phyloP scores from a whole-genome alignment of 306 rosid species.

The Cucumis cinereus region DNA sequence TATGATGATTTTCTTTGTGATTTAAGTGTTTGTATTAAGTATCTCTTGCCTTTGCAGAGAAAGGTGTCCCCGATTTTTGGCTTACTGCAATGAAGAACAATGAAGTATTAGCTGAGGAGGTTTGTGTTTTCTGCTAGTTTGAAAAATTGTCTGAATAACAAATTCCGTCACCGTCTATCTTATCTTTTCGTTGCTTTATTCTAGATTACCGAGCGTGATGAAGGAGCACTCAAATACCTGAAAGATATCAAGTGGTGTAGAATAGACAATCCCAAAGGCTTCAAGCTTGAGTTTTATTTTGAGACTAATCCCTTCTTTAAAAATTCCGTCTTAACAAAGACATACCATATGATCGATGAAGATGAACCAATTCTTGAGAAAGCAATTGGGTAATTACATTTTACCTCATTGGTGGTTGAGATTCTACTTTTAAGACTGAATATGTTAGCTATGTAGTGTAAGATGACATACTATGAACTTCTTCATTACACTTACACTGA shows the following conservation, averaged over 20 bases:
- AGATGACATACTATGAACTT: not conserved
- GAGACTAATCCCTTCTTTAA: constrained; percentile 68
- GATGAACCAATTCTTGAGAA: constrained; percentile 86
- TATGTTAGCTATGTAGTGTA: not conserved
- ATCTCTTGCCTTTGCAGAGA: constrained; percentile 27
- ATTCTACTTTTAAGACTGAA: not conserved
- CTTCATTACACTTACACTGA: not conserved
- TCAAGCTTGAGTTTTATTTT: constrained; percentile 74
- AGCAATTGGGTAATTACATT: constrained; percentile 57
- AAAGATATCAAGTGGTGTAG: constrained; percentile 80
- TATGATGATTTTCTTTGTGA: not conserved
- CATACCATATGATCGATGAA: constrained; percentile 86
- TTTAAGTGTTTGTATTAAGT: not conserved
- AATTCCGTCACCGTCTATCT: not conserved
- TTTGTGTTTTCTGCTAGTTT: constrained; percentile 11
- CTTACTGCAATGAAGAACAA: constrained; percentile 83
- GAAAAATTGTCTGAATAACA: not conserved
- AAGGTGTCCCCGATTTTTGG: constrained; percentile 88
- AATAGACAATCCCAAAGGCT: constrained; percentile 73
- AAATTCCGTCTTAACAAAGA: constrained; percentile 65
- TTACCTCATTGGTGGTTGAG: not conserved
- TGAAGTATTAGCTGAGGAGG: constrained; percentile 85
- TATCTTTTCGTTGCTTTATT: not conserved
- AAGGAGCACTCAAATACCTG: constrained; percentile 69
- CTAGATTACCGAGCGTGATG: constrained; percentile 84